phyloP scores from a whole-genome alignment of 2,329 filamentous ascomycete genomes.

The Pleurostoma richardsiae region DNA sequence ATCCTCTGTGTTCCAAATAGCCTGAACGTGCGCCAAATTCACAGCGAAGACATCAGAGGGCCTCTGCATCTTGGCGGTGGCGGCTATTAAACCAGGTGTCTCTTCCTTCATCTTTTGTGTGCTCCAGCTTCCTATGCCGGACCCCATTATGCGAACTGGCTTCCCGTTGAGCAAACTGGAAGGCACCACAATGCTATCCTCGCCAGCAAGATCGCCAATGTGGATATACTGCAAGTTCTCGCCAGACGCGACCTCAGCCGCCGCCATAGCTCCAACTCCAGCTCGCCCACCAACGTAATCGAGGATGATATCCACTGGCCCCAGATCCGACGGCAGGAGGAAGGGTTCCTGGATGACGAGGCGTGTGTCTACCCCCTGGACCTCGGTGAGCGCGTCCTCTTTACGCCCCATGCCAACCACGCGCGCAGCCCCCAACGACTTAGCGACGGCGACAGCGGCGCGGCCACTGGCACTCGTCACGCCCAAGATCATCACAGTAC shows the following conservation, averaged over 20 bases:
- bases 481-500: conserved; percentile 45
- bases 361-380: conserved; percentile 36
- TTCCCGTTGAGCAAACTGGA: conserved; percentile 1
- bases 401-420: conserved; percentile 47
- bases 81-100: neutral
- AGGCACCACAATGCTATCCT: neutral
- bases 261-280: neutral
- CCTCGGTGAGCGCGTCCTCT: conserved; percentile 29
- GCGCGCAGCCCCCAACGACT: conserved; percentile 39
- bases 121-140: conserved; percentile 2
- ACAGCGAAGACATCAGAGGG: neutral
- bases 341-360: conserved; percentile 34
- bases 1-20: conserved; percentile 1
- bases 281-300: conserved; percentile 1
- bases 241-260: neutral
- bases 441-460: conserved; percentile 41
- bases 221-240: neutral
- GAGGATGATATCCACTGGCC: neutral
- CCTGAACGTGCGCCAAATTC: neutral
- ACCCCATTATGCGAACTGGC: conserved; percentile 3
- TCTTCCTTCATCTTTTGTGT: conserved; percentile 1
- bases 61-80: neutral
- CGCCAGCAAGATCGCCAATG: conserved; percentile 2
- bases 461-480: conserved; percentile 47
- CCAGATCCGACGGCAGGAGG: neutral